Conservation (phyloP, 768 basidiomycete genomes). For the Mrakia gelida region DNA sequence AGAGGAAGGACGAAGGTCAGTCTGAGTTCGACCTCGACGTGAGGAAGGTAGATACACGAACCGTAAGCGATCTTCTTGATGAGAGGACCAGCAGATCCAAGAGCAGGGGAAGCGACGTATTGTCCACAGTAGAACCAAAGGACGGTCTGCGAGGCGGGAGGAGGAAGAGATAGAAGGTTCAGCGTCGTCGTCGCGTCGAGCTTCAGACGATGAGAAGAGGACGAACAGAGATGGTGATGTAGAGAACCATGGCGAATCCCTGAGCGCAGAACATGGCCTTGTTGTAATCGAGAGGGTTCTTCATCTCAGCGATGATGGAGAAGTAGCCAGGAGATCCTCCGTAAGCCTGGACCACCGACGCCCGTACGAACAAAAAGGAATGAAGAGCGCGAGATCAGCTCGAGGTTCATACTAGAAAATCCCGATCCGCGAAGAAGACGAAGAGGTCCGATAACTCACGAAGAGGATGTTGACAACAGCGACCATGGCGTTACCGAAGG, state of each 20-base stretch:
- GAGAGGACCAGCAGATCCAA: slow-evolving; percentile 39
- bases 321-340: slow-evolving; percentile 34
- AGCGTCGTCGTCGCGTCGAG: not conserved
- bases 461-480: slow-evolving; percentile 43
- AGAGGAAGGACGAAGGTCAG: too few relatives aligned
- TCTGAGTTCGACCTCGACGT: too few relatives aligned
- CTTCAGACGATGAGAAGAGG: not conserved
- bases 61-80: slow-evolving; percentile 38
- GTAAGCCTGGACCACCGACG: slow-evolving; percentile 34
- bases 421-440: too few relatives aligned
- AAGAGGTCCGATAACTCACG: not conserved
- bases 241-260: slow-evolving; percentile 37
- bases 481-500: slow-evolving; percentile 41
- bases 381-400: too few relatives aligned
- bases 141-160: not conserved
- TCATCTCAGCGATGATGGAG: slow-evolving; percentile 45
- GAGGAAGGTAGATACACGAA: too few relatives aligned
- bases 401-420: too few relatives aligned
- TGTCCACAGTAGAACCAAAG: slow-evolving; percentile 30
- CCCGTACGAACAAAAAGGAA: too few relatives aligned
- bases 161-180: not conserved
- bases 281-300: slow-evolving; percentile 41
- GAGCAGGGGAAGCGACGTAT: slow-evolving; percentile 39
- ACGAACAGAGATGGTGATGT: slow-evolving; percentile 23
- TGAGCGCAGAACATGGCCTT: slow-evolving; percentile 40